Evolutionary conservation across 2,329 filamentous ascomycete species (phyloP), one percentile per base, ranked within the genome.

Genomic region (Sclerotinia sclerotiorum): DNA sequence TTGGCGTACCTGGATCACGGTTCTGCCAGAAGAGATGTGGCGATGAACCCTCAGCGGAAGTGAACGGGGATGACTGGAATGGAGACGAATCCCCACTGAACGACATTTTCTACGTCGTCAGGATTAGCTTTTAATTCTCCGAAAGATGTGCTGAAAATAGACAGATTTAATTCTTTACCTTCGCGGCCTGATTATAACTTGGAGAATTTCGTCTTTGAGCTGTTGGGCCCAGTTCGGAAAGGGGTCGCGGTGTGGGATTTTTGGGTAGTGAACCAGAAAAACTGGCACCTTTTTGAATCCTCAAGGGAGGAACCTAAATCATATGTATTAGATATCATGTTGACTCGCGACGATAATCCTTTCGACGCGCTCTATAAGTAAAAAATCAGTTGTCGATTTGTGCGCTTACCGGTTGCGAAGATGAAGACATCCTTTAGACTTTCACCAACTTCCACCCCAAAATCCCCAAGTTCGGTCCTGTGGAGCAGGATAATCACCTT

Each of bases 21-120:
- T 85, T 85, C 77, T 97, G 92, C 95, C 95, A 98, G 82, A 97
- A 97, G 69, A 93, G 83, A 72, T 92, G 91, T 65, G 94, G 92
- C 56, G 94, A 97, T 58, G 89, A 84, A 71, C 85, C 81, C 72
- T 82, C 78, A 67, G 89, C 85, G 62, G 81, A 78, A 42, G 80
- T 83, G 73, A 90, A 85, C 35, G 93, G 92, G 32, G 94, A 97
- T 42, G 91, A 90, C 80, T 95, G 92, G 83, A 93, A 93, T 75
- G 91, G 91, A 68, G 92, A 94, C 15, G 90, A 91, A 78, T 94
- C 91, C 76, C 85, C 88, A 78, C 85, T 88, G 71, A 90, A 83
- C 70, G 86, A 81, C 80, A 88, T 86, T 82, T 93, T 91, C 87
- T 90, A 78, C 63, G 74, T 70, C 48, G 61, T 69, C 46, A 29